Conservation (phyloP, 2,329 filamentous ascomycete species). For the Ceratocystis lukuohia region DNA sequence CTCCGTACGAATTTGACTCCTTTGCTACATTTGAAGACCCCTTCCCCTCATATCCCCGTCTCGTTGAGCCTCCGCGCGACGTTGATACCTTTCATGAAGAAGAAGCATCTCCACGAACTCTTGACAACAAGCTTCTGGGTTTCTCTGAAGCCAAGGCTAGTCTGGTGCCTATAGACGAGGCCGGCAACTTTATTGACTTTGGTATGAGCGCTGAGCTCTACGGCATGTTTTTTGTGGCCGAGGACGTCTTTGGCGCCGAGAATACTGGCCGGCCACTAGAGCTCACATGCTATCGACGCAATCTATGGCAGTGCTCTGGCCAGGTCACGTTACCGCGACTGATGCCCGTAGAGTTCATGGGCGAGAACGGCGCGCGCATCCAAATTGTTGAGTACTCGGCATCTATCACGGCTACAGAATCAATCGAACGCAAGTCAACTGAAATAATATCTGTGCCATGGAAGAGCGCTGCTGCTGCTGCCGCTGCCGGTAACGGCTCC, state of each 20-base stretch:
- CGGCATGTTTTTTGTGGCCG: slow-evolving; percentile 80
- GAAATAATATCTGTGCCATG: slow-evolving; percentile 95
- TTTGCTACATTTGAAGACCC: slow-evolving; percentile 45
- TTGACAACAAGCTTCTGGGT: slow-evolving; percentile 59
- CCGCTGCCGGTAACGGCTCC: slow-evolving; percentile 24
- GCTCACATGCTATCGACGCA: slow-evolving; percentile 86
- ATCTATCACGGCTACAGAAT: slow-evolving; percentile 74
- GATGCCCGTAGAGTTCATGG: slow-evolving; percentile 12
- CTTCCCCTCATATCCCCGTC: slow-evolving; percentile 41
- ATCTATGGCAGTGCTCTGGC: slow-evolving; percentile 89
- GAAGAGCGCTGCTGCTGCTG: slow-evolving; percentile 59
- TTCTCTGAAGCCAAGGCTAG: slow-evolving; percentile 53
- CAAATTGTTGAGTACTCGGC: slow-evolving; percentile 68
- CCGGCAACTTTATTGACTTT: slow-evolving; percentile 48
- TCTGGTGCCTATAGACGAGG: slow-evolving; percentile 50
- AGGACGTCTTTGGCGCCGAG: slow-evolving; percentile 59
- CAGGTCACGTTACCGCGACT: slow-evolving; percentile 49
- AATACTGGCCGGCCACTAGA: slow-evolving; percentile 51
- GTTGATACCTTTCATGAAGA: slow-evolving; percentile 25
- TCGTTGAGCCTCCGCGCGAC: slow-evolving; percentile 30
- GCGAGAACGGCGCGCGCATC: slow-evolving; percentile 34
- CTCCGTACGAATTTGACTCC: slow-evolving; percentile 11
- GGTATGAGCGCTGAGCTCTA: slow-evolving; percentile 63
- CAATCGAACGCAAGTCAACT: slow-evolving; percentile 78
- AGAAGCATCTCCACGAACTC: slow-evolving; percentile 40